These are phyloP conservation scores for Candida rishiriensis DNA, from an alignment of 805 yeast genomes.

Conservation along the genomic window DNA sequence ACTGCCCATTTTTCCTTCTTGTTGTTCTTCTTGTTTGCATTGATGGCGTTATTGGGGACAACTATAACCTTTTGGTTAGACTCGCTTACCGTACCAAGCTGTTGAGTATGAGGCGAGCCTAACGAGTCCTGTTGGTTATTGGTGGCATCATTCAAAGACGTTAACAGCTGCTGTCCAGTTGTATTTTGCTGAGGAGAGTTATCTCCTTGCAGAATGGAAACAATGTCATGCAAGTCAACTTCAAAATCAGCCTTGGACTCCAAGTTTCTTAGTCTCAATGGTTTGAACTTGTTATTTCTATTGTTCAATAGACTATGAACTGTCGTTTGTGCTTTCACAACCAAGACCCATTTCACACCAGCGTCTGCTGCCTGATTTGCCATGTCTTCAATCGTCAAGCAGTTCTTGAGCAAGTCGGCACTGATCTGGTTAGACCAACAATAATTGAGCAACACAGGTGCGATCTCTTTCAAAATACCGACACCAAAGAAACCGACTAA, in stretches of 20 bases:
- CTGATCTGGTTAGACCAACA: constrained; percentile 78
- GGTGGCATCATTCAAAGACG: neutral
- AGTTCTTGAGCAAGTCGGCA: constrained; percentile 59
- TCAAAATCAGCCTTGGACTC: constrained; percentile 63
- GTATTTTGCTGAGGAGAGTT: constrained; percentile 1
- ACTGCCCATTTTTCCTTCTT: constrained; percentile 72
- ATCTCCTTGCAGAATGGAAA: constrained; percentile 35
- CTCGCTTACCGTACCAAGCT: constrained; percentile 4
- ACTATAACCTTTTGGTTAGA: constrained; percentile 53
- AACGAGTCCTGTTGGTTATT: neutral
- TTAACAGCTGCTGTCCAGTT: neutral
- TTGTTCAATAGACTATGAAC: constrained; percentile 17
- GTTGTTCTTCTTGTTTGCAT: constrained; percentile 69
- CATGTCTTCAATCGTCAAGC: constrained; percentile 57
- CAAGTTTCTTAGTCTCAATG: constrained; percentile 66
- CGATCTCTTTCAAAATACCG: constrained; percentile 50
- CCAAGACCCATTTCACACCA: constrained; percentile 72
- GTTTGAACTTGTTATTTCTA: constrained; percentile 58
- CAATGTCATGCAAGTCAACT: constrained; percentile 63
- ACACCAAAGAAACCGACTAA: constrained; percentile 67
- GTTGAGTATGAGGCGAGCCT: neutral
- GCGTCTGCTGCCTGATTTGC: constrained; percentile 57
- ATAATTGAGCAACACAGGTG: constrained; percentile 55
- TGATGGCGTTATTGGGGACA: constrained; percentile 77
- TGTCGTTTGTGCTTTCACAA: constrained; percentile 62